These are phyloP conservation scores for Talaromyces stipitatus DNA, from an alignment of 495 filamentous ascomycete species.

Conservation along the genomic window DNA sequence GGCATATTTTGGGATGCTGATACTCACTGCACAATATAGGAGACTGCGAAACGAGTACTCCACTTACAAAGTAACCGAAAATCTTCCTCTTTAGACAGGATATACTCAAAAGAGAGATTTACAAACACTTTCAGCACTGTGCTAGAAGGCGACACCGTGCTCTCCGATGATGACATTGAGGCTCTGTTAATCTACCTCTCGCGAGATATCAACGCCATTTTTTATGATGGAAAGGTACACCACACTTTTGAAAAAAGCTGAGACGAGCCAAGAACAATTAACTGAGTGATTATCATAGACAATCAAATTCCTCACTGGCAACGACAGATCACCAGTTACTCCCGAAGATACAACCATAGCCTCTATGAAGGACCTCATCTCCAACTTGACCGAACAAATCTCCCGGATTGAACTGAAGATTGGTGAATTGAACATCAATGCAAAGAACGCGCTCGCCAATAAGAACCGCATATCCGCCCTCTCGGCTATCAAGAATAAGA, in stretches of 20 bases:
- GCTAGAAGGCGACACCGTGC: slow-evolving; percentile 39
- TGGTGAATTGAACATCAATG: slow-evolving; percentile 38
- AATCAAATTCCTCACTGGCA: slow-evolving; percentile 61
- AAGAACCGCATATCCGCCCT: slow-evolving; percentile 70
- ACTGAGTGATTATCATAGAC: slow-evolving; percentile 35
- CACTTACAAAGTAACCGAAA: slow-evolving; percentile 34
- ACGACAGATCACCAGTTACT: slow-evolving; percentile 48
- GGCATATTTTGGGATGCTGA: slow-evolving; percentile 3
- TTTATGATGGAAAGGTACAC: slow-evolving; percentile 55
- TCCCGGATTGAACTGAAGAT: slow-evolving; percentile 50
- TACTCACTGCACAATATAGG: slow-evolving; percentile 18
- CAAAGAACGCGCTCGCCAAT: slow-evolving; percentile 56
- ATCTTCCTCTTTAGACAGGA: slow-evolving; percentile 48
- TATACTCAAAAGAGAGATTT: slow-evolving; percentile 62
- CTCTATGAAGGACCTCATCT: slow-evolving; percentile 60
- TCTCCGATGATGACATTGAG: slow-evolving; percentile 60
- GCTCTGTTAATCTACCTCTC: slow-evolving; percentile 65
- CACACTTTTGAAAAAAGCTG: neutral
- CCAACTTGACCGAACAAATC: slow-evolving; percentile 55
- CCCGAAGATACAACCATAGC: slow-evolving; percentile 74
- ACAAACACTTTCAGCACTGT: slow-evolving; percentile 45
- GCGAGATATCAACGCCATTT: slow-evolving; percentile 56
- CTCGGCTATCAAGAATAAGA: slow-evolving; percentile 73
- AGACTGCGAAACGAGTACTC: slow-evolving; percentile 35
- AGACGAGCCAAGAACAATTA: slow-evolving; percentile 13